Evolutionary conservation across 192 early-diverging fungal genomes (phyloP), one percentile per base, ranked within the genome.

Genomic region (Linnemannia zychae): DNA sequence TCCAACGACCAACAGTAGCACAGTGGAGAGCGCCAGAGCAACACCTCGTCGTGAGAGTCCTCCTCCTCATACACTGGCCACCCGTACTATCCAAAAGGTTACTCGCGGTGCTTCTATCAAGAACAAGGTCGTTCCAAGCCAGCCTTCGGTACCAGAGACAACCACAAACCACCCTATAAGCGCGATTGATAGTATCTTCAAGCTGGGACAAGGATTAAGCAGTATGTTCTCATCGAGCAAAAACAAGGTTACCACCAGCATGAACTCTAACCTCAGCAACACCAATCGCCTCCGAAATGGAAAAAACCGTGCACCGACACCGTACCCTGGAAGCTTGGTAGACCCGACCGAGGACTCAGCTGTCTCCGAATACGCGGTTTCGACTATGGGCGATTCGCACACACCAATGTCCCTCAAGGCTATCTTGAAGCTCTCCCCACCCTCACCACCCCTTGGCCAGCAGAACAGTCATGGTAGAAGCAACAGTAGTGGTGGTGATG

Each of bases 101-200:
- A 15, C 13, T 36, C 71, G 31, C 36, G 16, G 16, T 53, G 15
- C 57, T 63, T n/a, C 57, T 31, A 3, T 9, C 13, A 28, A 63
- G 12, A 31, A 15, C 12, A 63, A 12, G 13, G 28, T 31, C 2
- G 11, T 24, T 40, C 22, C 20, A 37, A 37, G 67, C 16, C 38
- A 37, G 9, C 34, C 37, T 74, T n/a, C 37, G 31, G 33, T 37
- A 17, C 33, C 3, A 20, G 34, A 20, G 18, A n/a, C 57, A 28
- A 20, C 17, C n/a, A 17, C 22, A 7, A 44, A 22, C 7, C 75
- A 65, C 4, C 66, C 75, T 4, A 12, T 67, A 33, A 72, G 49
- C 22, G 70, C 60, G 20, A 77, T 79, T 11, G 78, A 67, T 5
- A 79, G 78, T 48, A 73, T 79, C 31, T 79, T 79, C 50, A 72